These are phyloP conservation scores for Acer negundo DNA, from an alignment of 345 rosid genomes.

Conservation along the genomic window DNA sequence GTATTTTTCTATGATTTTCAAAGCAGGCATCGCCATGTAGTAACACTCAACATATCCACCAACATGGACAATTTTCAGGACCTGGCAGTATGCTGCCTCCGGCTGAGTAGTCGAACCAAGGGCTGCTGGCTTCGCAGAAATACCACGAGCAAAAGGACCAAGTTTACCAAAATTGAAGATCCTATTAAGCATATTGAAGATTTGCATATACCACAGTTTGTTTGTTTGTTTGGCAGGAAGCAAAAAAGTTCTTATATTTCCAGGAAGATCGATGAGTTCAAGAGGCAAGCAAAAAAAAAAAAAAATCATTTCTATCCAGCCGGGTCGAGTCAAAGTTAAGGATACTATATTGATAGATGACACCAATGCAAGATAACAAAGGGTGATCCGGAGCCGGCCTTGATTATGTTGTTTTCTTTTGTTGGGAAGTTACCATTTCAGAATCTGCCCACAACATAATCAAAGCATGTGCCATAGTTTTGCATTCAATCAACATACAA, in stretches of 20 bases:
- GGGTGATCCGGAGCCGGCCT: not conserved
- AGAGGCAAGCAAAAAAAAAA: not conserved
- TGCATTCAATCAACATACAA: not conserved
- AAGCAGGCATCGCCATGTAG: slow-evolving; percentile 47
- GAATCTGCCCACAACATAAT: not conserved
- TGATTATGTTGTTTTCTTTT: not conserved
- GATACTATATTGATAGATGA: not conserved
- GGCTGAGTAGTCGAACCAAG: not conserved
- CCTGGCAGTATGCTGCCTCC: slow-evolving; percentile 12
- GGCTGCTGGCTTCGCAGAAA: not conserved
- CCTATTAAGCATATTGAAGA: slow-evolving; percentile 33
- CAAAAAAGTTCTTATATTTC: not conserved
- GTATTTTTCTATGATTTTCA: slow-evolving; percentile 42
- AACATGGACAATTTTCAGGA: slow-evolving; percentile 38
- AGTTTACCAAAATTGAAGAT: slow-evolving; percentile 30
- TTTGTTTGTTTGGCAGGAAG: not conserved
- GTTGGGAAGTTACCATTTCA: not conserved
- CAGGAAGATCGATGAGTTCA: slow-evolving; percentile 12
- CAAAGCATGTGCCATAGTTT: not conserved
- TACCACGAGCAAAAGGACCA: not conserved
- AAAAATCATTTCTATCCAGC: not conserved
- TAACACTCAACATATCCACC: slow-evolving; percentile 40
- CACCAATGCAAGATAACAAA: slow-evolving; percentile 2
- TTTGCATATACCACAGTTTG: not conserved
- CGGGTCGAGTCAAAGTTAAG: not conserved